phyloP scores from a whole-genome alignment of 176 grass and related monocot species.

The Alopecurus myosuroides region DNA sequence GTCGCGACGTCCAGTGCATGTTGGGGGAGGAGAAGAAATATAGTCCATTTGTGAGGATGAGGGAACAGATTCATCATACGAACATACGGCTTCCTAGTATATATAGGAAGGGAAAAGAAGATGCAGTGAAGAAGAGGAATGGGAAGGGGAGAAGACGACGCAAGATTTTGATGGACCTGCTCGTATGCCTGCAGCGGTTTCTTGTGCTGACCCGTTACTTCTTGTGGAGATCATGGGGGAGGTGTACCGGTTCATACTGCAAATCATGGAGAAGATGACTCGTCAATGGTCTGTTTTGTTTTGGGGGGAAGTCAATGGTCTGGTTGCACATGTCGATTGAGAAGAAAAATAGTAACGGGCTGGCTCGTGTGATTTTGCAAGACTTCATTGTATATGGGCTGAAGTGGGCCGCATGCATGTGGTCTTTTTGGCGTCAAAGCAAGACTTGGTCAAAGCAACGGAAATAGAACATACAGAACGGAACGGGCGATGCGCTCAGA shows the following conservation, averaged over 20 bases:
- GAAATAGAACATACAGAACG: background rate
- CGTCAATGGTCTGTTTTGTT: background rate
- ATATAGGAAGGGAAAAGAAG: no score
- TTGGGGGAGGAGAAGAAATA: background rate
- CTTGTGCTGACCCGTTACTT: background rate
- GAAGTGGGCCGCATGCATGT: background rate
- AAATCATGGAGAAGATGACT: background rate
- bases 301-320: no score
- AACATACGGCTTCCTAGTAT: background rate
- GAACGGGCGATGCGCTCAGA: background rate
- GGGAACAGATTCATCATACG: background rate
- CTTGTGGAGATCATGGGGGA: background rate
- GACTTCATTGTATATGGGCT: background rate
- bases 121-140: no score
- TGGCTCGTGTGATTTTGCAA: background rate
- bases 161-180: no score
- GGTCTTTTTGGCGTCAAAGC: background rate
- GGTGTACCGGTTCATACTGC: background rate
- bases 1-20: background rate
- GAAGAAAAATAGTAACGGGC: background rate
- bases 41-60: background rate
- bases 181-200: no score
- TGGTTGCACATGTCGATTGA: background rate
- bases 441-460: background rate
- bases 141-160: no score